phyloP scores from a whole-genome alignment of 1,284 basidiomycete genomes.

The Coniferiporia weirii region DNA sequence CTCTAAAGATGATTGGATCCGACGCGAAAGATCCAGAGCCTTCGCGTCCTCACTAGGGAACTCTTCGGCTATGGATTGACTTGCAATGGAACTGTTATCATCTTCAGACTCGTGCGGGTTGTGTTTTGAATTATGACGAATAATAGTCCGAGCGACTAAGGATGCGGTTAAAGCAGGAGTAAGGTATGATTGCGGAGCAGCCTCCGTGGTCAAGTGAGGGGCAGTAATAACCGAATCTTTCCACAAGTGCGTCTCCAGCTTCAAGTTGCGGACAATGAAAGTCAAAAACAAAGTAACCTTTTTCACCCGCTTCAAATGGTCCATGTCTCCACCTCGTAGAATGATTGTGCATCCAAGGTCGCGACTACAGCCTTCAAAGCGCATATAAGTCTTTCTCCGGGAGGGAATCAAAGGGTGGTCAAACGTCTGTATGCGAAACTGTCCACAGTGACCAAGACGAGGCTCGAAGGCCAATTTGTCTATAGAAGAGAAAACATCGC shows the following conservation, averaged over 20 bases:
- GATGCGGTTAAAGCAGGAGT: background rate
- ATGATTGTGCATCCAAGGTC: slow-evolving; percentile 95
- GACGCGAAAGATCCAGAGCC: slow-evolving; percentile 57
- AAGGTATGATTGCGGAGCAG: slow-evolving; percentile 41
- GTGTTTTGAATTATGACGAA: background rate
- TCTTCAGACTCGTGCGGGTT: background rate
- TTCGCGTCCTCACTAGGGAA: slow-evolving; percentile 66
- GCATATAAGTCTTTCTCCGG: slow-evolving; percentile 91
- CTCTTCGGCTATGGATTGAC: slow-evolving; percentile 41
- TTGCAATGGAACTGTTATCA: background rate
- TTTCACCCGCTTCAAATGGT: slow-evolving; percentile 82
- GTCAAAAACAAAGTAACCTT: slow-evolving; percentile 88
- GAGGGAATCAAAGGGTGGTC: slow-evolving; percentile 91
- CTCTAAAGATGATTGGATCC: slow-evolving; percentile 73
- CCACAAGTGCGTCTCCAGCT: slow-evolving; percentile 92
- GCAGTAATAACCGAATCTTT: slow-evolving; percentile 87
- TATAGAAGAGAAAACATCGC: slow-evolving; percentile 93
- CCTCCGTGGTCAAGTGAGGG: slow-evolving; percentile 60
- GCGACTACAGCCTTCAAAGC: slow-evolving; percentile 90
- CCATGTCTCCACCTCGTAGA: slow-evolving; percentile 82
- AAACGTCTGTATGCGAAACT: slow-evolving; percentile 89
- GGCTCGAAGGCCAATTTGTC: slow-evolving; percentile 91
- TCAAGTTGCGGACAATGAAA: slow-evolving; percentile 87
- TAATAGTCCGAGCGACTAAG: background rate
- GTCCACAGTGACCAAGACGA: slow-evolving; percentile 84